Evolutionary conservation across 1,139 yeast species (phyloP).

Genomic region (Spencermartinsiella ligniputridi): DNA sequence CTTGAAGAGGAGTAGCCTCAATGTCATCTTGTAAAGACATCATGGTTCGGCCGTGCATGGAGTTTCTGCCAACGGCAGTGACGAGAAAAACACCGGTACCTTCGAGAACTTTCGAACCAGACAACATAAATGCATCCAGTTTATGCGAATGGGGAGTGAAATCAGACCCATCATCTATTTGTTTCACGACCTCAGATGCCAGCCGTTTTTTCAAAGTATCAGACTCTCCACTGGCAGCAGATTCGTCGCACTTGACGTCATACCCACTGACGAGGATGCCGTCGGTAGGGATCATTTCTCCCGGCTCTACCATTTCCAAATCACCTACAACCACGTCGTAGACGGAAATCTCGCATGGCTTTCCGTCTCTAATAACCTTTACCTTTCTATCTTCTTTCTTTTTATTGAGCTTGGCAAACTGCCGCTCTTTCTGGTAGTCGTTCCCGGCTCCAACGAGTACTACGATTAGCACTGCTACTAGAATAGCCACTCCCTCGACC

Average conservation of each 20-base stretch:
- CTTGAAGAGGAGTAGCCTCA: slow-evolving; percentile 87
- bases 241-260: slow-evolving; percentile 83
- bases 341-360: slow-evolving; percentile 64
- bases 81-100: slow-evolving; percentile 86
- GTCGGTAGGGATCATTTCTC: slow-evolving; percentile 92
- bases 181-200: slow-evolving; percentile 42
- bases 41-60: slow-evolving; percentile 91
- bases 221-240: slow-evolving; percentile 91
- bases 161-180: slow-evolving; percentile 13
- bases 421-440: slow-evolving; percentile 94
- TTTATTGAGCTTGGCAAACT: slow-evolving; percentile 75
- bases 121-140: slow-evolving; percentile 79
- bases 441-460: slow-evolving; percentile 91
- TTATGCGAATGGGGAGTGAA: slow-evolving; percentile 25
- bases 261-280: slow-evolving; percentile 67
- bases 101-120: slow-evolving; percentile 83
- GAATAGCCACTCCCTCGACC: slow-evolving; percentile 98
- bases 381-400: slow-evolving; percentile 78
- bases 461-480: slow-evolving; percentile 85
- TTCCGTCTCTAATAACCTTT: slow-evolving; percentile 70
- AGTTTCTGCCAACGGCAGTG: slow-evolving; percentile 85
- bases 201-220: slow-evolving; percentile 68
- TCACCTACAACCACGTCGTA: slow-evolving; percentile 85
- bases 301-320: slow-evolving; percentile 75
- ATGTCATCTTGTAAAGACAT: slow-evolving; percentile 66